phyloP scores from a whole-genome alignment of 1,284 basidiomycete genomes.

The Meira miltonrushii region DNA sequence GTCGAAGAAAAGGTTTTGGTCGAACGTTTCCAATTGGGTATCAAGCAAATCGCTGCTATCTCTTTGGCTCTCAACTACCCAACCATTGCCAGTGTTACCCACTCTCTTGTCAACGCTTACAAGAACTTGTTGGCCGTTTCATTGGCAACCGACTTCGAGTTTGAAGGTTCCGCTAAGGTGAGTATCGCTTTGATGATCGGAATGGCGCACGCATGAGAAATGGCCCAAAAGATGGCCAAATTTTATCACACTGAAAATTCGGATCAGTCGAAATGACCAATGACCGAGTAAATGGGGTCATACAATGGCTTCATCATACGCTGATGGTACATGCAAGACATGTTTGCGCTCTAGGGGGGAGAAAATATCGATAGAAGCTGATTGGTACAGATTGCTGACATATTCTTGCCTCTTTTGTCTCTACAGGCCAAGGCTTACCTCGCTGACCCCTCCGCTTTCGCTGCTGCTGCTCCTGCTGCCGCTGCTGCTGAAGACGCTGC shows the following conservation, averaged over 20 bases:
- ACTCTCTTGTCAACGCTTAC: constrained; percentile 97
- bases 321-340: constrained; percentile 7
- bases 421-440: constrained; percentile 85
- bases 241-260: constrained; percentile 68
- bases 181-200: not conserved
- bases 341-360: not conserved
- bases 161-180: constrained; percentile 89
- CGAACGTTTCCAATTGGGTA: constrained; percentile 80
- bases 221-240: constrained; percentile 17
- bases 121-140: constrained; percentile 89
- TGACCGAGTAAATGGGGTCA: constrained; percentile 12
- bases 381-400: not conserved
- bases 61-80: constrained; percentile 93
- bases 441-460: constrained; percentile 94
- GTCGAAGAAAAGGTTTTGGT: constrained; percentile 85
- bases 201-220: not conserved
- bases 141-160: constrained; percentile 87
- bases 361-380: constrained; percentile 4
- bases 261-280: constrained; percentile 55
- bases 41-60: constrained; percentile 93
- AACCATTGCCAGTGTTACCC: constrained; percentile 84
- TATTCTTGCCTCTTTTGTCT: not conserved
- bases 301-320: constrained; percentile 4
- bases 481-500: constrained; percentile 59
- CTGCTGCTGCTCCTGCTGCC: constrained; percentile 67